Conservation (phyloP, 352 stramenopile genomes). For the Phytophthora hibernalis region DNA sequence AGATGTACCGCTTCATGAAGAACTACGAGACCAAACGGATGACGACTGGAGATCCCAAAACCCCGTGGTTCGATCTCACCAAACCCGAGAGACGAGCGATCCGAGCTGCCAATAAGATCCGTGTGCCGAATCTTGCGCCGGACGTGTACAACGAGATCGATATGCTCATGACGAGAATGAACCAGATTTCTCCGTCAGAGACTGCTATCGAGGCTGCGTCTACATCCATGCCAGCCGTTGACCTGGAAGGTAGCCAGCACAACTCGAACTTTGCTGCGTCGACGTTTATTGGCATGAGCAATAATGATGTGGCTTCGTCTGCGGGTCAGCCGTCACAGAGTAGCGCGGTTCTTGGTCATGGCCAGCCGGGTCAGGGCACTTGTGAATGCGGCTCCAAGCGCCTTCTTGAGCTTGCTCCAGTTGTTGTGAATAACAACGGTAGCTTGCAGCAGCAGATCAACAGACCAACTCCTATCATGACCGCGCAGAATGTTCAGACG, state of each 20-base stretch:
- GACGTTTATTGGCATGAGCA: constrained; percentile 12
- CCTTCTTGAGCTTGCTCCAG: constrained; percentile 18
- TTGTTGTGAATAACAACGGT: constrained; percentile 1
- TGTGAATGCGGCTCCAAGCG: constrained; percentile 34
- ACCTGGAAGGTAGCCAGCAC: constrained; percentile 26
- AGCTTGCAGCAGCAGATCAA: constrained; percentile 11
- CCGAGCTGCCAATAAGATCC: constrained; percentile 47
- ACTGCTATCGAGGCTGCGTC: constrained; percentile 13
- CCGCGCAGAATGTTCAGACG: constrained; percentile 8
- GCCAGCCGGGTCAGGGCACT: constrained; percentile 23
- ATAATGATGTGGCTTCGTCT: constrained; percentile 1
- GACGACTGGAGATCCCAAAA: constrained; percentile 29
- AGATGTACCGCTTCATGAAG: constrained; percentile 76
- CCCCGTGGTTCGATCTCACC: constrained; percentile 62
- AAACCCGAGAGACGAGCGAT: constrained; percentile 60
- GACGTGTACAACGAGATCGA: constrained; percentile 53
- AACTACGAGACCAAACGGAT: constrained; percentile 48
- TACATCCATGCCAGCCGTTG: constrained; percentile 8
- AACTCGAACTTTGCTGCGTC: constrained; percentile 14
- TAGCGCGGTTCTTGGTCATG: background rate
- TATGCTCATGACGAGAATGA: constrained; percentile 49
- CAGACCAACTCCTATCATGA: constrained; percentile 5
- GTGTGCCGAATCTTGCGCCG: constrained; percentile 48
- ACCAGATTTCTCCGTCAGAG: constrained; percentile 29
- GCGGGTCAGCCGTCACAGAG: background rate